A percentile compares a stretch with the other conserved stretches of the same genome.
Evolutionary conservation across 495 filamentous ascomycete genomes (phyloP).

Genomic region (Melanomma pulvis-pyrius): DNA sequence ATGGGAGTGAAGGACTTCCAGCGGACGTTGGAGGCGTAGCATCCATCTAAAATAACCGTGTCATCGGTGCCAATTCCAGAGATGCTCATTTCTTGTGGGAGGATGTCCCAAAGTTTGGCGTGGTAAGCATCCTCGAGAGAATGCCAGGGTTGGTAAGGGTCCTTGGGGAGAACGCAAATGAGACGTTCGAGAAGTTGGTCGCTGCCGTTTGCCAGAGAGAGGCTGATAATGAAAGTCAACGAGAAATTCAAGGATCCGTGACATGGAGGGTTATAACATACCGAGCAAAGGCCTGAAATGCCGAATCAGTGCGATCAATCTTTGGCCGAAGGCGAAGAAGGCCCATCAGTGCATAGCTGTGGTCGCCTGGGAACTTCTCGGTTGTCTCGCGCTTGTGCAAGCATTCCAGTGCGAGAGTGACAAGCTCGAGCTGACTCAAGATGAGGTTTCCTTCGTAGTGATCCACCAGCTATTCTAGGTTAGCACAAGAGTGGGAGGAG

Average conservation of each 20-base stretch:
- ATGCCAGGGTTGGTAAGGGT: conserved; percentile 38
- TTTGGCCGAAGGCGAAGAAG: conserved; percentile 47
- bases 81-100: conserved; percentile 45
- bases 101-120: conserved; percentile 52
- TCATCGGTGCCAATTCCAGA: conserved; percentile 47
- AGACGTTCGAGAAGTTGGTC: conserved; percentile 51
- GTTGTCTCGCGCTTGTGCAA: conserved; percentile 36
- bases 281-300: conserved; percentile 53
- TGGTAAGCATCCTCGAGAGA: conserved; percentile 43
- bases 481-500: background rate
- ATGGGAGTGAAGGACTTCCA: conserved; percentile 46
- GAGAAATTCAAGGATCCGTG: background rate
- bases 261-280: background rate
- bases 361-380: conserved; percentile 43
- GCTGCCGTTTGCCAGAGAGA: conserved; percentile 52
- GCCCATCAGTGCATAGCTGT: conserved; percentile 53
- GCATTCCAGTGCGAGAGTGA: conserved; percentile 41
- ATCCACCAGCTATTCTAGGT: conserved; percentile 42
- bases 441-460: conserved; percentile 47
- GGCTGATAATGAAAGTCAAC: conserved; percentile 2
- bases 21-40: conserved; percentile 41
- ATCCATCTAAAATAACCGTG: conserved; percentile 50
- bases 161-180: conserved; percentile 45
- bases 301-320: conserved; percentile 44
- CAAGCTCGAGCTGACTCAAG: conserved; percentile 47